These are phyloP conservation scores for Pelargonium australe DNA, from an alignment of 441 rosid genomes.

Conservation along the genomic window DNA sequence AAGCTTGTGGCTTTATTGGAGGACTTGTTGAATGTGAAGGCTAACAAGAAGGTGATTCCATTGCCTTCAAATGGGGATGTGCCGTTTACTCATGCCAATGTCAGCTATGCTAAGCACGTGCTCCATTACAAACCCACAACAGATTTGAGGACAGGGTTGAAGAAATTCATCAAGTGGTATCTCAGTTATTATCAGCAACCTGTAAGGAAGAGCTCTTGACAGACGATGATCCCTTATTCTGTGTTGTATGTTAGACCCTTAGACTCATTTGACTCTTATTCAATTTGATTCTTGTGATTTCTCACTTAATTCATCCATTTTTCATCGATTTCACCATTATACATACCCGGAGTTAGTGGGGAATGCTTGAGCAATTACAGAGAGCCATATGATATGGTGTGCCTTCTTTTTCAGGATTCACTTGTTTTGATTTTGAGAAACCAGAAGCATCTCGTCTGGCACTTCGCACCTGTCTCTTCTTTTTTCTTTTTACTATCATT, in stretches of 20 bases:
- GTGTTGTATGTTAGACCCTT: background rate
- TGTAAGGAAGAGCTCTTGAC: background rate
- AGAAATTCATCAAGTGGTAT: constrained; percentile 93
- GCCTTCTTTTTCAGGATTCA: too few species aligned
- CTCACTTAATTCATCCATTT: background rate
- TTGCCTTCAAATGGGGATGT: constrained; percentile 94
- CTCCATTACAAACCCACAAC: constrained; percentile 83
- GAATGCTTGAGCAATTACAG: too few species aligned
- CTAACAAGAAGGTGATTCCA: constrained; percentile 68
- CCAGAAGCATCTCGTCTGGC: too few species aligned
- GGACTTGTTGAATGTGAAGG: constrained; percentile 71
- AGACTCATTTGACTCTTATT: background rate
- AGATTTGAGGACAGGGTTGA: constrained; percentile 81
- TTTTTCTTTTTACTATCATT: too few species aligned
- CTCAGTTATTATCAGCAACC: constrained; percentile 51
- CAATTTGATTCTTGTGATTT: background rate
- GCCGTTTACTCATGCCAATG: constrained; percentile 88
- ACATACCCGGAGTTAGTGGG: too few species aligned
- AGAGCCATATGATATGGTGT: too few species aligned
- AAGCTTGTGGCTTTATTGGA: constrained; percentile 80
- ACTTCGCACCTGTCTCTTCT: too few species aligned
- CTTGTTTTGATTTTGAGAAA: too few species aligned
- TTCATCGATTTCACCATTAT: too few species aligned
- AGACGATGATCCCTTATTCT: background rate
- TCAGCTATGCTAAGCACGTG: constrained; percentile 70